These are phyloP conservation scores for Neopestalotiopsis sp. DNA, from an alignment of 2,329 filamentous ascomycete genomes.

Conservation along the genomic window DNA sequence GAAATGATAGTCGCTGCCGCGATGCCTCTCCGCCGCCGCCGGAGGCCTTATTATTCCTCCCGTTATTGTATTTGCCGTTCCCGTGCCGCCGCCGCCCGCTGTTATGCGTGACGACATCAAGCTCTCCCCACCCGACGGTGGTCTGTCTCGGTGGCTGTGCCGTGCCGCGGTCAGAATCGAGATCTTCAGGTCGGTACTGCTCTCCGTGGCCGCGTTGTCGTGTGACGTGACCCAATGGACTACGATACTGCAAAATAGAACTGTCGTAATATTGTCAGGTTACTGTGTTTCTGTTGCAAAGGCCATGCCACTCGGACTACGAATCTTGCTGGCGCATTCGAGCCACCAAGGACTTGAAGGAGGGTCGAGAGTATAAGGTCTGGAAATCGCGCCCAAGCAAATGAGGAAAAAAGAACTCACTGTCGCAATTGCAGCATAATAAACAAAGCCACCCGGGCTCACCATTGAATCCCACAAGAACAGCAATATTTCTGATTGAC, in stretches of 20 bases:
- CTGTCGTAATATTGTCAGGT: constrained; percentile 35
- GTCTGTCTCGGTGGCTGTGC: not conserved
- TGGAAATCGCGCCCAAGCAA: not conserved
- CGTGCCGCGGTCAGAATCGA: not conserved
- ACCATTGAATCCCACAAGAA: constrained; percentile 63
- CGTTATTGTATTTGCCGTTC: not conserved
- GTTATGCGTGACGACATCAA: not conserved
- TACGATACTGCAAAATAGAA: constrained; percentile 65
- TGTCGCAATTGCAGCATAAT: constrained; percentile 69
- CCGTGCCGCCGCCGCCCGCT: no score
- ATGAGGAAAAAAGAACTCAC: constrained; percentile 42
- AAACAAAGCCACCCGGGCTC: constrained; percentile 71
- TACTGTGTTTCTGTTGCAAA: no score
- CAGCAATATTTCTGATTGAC: constrained; percentile 57
- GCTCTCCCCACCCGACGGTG: not conserved
- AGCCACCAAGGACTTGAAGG: no score
- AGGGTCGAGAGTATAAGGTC: not conserved
- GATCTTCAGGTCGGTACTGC: not conserved
- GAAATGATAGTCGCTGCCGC: not conserved
- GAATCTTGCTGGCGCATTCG: no score
- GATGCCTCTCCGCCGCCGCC: no score
- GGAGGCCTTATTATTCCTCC: no score
- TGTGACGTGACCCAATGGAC: constrained; percentile 64
- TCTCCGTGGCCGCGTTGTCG: constrained; percentile 44
- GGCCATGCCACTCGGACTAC: no score